Percentiles rank a stretch among this genome's conserved stretches.
Evolutionary conservation across 176 grass and related monocot genomes (phyloP).

Genomic region (Ananas comosus): DNA sequence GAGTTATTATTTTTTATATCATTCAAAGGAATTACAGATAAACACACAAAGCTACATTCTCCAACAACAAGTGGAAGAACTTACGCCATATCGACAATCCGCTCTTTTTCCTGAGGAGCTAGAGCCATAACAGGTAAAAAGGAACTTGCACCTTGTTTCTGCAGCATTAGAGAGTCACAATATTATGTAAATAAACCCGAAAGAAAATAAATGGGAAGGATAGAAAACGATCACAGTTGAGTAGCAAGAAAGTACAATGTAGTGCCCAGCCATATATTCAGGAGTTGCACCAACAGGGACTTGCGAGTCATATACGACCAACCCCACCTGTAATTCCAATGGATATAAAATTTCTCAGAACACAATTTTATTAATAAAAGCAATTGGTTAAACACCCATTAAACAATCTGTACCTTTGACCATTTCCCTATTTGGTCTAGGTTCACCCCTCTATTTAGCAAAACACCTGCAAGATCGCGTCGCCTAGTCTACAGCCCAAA

Average conservation of each 20-base stretch:
- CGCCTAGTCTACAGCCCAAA: conserved; percentile 57
- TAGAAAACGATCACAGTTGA: conserved; percentile 7
- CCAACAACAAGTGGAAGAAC: conserved; percentile 22
- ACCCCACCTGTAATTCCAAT: conserved; percentile 62
- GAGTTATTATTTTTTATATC: too few species aligned
- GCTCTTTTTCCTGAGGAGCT: conserved; percentile 91
- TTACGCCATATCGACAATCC: conserved; percentile 99
- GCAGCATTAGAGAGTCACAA: conserved; percentile 10
- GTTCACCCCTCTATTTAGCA: conserved; percentile 98
- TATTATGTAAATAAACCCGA: not conserved
- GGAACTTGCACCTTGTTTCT: conserved; percentile 99
- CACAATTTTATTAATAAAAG: not conserved
- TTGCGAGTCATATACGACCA: conserved; percentile 93
- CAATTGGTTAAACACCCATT: not conserved
- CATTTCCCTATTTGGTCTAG: conserved; percentile 93
- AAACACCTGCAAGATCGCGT: conserved; percentile 92
- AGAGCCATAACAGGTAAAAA: conserved; percentile 98
- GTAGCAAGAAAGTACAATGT: conserved; percentile 50
- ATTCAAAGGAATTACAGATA: too few species aligned
- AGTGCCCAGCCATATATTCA: conserved; percentile 99
- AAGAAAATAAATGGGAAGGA: conserved; percentile 4
- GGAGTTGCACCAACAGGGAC: conserved; percentile 86
- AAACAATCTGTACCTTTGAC: conserved; percentile 69
- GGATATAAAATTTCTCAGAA: conserved; percentile 8
- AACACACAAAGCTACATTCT: not conserved